phyloP scores from a whole-genome alignment of 148 eudicot genomes.

The Hydrangea macrophylla region DNA sequence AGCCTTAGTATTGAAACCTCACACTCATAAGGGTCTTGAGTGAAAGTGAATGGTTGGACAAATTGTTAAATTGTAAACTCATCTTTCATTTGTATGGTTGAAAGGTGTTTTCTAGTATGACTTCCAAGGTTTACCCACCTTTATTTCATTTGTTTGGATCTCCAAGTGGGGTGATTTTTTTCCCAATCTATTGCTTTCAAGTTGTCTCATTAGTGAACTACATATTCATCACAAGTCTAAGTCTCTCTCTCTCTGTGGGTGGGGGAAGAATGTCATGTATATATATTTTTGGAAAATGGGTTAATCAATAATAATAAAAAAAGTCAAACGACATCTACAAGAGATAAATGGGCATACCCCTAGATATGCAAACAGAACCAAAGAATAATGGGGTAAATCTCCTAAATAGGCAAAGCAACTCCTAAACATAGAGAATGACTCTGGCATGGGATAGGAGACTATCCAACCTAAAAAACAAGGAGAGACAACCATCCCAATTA shows the following conservation, averaged over 20 bases:
- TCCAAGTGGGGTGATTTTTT: background rate
- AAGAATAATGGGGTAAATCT: too few species aligned
- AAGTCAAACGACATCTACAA: too few species aligned
- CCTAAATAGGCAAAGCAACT: too few species aligned
- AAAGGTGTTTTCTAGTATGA: background rate
- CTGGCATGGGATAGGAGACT: too few species aligned
- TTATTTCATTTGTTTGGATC: background rate
- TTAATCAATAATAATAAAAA: too few species aligned
- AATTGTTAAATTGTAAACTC: background rate
- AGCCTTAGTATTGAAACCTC: background rate
- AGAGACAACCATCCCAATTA: too few species aligned
- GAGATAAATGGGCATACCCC: too few species aligned
- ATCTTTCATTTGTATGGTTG: background rate
- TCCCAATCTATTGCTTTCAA: background rate
- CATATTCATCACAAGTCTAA: background rate
- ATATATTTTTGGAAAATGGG: too few species aligned
- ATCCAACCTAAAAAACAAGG: too few species aligned
- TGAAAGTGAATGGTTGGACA: background rate
- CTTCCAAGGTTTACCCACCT: background rate
- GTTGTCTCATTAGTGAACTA: background rate
- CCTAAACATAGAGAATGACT: too few species aligned
- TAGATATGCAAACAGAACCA: too few species aligned
- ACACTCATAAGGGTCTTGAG: background rate
- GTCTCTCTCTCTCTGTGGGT: constrained; percentile 6
- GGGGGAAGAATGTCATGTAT: too few species aligned